These are phyloP conservation scores for Suillus placidus DNA, from an alignment of 768 basidiomycete genomes.

Conservation along the genomic window DNA sequence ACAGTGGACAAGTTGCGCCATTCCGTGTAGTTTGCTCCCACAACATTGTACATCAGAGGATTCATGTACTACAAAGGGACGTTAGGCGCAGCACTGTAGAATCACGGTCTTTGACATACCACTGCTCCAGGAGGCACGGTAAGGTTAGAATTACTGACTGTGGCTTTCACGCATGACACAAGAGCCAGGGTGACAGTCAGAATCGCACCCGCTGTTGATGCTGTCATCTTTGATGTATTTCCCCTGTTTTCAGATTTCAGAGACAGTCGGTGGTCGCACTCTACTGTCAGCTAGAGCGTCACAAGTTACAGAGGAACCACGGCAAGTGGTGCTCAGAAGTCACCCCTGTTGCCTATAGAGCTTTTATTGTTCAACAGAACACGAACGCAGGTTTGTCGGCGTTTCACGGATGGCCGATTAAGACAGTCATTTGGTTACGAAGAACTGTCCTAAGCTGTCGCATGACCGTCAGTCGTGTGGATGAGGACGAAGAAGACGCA, in stretches of 20 bases:
- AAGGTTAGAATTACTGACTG: not conserved
- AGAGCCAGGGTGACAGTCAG: slow-evolving; percentile 9
- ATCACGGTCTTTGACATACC: slow-evolving; percentile 14
- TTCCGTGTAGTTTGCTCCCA: slow-evolving; percentile 45
- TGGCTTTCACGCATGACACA: slow-evolving; percentile 1
- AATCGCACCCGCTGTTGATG: not conserved
- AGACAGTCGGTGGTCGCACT: not conserved
- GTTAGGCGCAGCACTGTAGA: not conserved
- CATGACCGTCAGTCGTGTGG: slow-evolving; percentile 15
- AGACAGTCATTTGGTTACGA: not conserved
- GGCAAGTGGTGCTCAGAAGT: slow-evolving; percentile 1
- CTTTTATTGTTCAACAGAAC: slow-evolving; percentile 11
- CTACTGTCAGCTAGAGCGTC: not conserved
- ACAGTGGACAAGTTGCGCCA: slow-evolving; percentile 41
- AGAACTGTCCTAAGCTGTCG: slow-evolving; percentile 4
- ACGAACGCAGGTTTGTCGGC: slow-evolving; percentile 2
- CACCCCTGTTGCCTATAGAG: not conserved
- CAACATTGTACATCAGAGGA: slow-evolving; percentile 53
- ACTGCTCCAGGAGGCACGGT: slow-evolving; percentile 23
- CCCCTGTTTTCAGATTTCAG: slow-evolving; percentile 4
- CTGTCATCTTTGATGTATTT: slow-evolving; percentile 9
- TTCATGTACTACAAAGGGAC: slow-evolving; percentile 45
- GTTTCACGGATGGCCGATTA: slow-evolving; percentile 7
- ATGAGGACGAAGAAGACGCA: slow-evolving; percentile 8
- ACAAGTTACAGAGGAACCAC: not conserved